Base-by-base conservation (phyloP, 2,329 filamentous ascomycete genomes). In the Dactylonectria estremocensis region DNA sequence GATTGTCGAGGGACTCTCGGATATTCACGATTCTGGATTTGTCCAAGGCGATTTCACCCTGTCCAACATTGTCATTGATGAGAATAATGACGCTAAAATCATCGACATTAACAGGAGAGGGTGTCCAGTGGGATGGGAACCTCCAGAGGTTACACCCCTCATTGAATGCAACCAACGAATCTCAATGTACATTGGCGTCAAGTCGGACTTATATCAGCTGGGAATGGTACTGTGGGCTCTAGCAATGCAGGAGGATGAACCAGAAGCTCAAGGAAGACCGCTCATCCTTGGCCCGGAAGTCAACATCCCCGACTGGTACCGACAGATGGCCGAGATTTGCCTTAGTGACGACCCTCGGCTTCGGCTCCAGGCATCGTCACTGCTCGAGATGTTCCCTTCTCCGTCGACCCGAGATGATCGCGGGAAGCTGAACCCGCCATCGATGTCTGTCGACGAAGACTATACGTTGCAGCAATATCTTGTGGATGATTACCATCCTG, bases 101-200 rank as follows among this genome's bases (percentile, higher is more conserved):
- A 99, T 99, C 77, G 96, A 99, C 80, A 98, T 99, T 83, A 99
- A 99, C 82, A 89, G 96, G 62, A 88, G 96, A 74, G 96, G 96
- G n/a, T 99, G 96, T 76, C 96, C 96, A 0, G 93, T 98, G 5
- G 95, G 95, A 24, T 99, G 96, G 96, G 96, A 99, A 74, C 95
- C 96, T 3, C 96, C 96, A 5, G 96, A 99, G 81, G 92, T 97
- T 63, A 92, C 91, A 16, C 88, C 89, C 6, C 89, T 98, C 62
- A 94, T 98, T 68, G 91, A 95, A 71, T 95, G 91, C 80, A 93
- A 93, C 65, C 95, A 98, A 80, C 89, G 94, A 33, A 95, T 99
- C 60, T 93, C 93, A 52, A 97, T 98, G 92, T 98, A 97, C 77
- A 98, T 99, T 78, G 95, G 96, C 13, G 95, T 98, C 78, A 99